Base-by-base conservation (phyloP, 1,284 basidiomycete species). In the Ceratobasidium sp. region DNA sequence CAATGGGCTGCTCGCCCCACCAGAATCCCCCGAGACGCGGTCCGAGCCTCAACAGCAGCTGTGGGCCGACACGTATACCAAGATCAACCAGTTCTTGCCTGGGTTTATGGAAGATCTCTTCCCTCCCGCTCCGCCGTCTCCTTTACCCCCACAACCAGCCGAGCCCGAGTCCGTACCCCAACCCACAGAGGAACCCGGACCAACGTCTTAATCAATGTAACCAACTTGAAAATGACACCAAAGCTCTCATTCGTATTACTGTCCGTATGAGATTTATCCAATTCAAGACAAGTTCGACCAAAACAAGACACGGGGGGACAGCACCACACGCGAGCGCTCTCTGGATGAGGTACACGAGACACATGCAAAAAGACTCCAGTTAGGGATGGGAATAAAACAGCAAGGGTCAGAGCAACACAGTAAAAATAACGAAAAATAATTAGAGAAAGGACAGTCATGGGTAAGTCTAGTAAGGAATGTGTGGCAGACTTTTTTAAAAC, bases 31-130 rank as follows among this genome's bases (percentile, higher is more conserved):
- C 38, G 79, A 80, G 7, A 76, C 60, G 46, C 54, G 33, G 50
- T 14, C 88, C 33, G 89, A 91, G 64, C 88, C 88, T 71, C 95
- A 96, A 82, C 89, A 88, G 78, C 91, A 90, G 0, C 85, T 98
- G 57, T 98, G 96, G 96, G 88, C 88, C 10, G 90, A 92, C 33
- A 96, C 95, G 1, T 90, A 93, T 79, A 93, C 94, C 80, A 89
- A 95, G 78, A 91, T 98, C 82, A 95, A 96, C 81, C 89, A 92
- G 60, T 96, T 98, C 87, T 86, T 97, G 66, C 96, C 96, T 20
- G 94, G 95, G 12, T 96, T 98, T 85, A 86, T 98, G 80, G 86
- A 86, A 23, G 93, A 94, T 64, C 88, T 95, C 41, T 88, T 95
- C 38, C 85, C 88, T 0, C 78, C 85, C 77, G 88, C 90, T 20